A percentile compares a stretch with the other conserved stretches of the same genome.
These are phyloP conservation scores for Alternaria ventricosa DNA, from an alignment of 2,329 filamentous ascomycete species.

Conservation along the genomic window DNA sequence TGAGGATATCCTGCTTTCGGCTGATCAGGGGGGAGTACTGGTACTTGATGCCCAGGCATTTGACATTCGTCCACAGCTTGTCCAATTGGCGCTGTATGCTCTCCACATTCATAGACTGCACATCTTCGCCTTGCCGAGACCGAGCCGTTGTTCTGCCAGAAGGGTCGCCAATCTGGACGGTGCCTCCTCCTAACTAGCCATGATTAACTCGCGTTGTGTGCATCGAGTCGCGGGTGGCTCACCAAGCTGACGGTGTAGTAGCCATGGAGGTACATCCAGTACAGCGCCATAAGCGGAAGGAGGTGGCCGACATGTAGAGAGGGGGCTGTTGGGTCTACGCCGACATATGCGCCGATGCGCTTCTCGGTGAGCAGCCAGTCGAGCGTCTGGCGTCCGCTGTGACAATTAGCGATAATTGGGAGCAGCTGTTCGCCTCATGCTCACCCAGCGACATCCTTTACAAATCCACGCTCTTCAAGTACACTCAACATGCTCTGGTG, in stretches of 20 bases:
- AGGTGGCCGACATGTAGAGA: slow-evolving; percentile 84
- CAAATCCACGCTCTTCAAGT: slow-evolving; percentile 73
- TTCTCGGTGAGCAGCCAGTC: slow-evolving; percentile 68
- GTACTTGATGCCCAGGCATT: slow-evolving; percentile 68
- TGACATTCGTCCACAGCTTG: slow-evolving; percentile 76
- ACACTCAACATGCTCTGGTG: slow-evolving; percentile 63
- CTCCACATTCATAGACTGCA: slow-evolving; percentile 68
- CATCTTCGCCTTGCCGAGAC: slow-evolving; percentile 58
- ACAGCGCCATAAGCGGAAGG: slow-evolving; percentile 80
- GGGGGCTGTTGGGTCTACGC: slow-evolving; percentile 80
- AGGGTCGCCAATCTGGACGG: slow-evolving; percentile 79
- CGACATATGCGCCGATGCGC: slow-evolving; percentile 77
- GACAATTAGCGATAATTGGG: slow-evolving; percentile 16
- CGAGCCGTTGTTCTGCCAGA: slow-evolving; percentile 71
- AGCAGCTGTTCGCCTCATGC: slow-evolving; percentile 29
- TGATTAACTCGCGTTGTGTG: slow-evolving; percentile 29
- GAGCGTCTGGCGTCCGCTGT: slow-evolving; percentile 59
- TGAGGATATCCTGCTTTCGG: slow-evolving; percentile 72
- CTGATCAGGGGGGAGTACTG: slow-evolving; percentile 69
- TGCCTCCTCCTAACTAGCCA: slow-evolving; percentile 70
- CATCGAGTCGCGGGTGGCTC: slow-evolving; percentile 29
- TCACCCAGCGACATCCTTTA: slow-evolving; percentile 78
- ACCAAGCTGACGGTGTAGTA: slow-evolving; percentile 70
- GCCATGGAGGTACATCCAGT: slow-evolving; percentile 83
- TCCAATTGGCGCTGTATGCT: slow-evolving; percentile 74